A percentile compares a stretch with the other conserved stretches of the same genome.
Conservation (phyloP, 345 rosid species). For the Citrus cavaleriei region DNA sequence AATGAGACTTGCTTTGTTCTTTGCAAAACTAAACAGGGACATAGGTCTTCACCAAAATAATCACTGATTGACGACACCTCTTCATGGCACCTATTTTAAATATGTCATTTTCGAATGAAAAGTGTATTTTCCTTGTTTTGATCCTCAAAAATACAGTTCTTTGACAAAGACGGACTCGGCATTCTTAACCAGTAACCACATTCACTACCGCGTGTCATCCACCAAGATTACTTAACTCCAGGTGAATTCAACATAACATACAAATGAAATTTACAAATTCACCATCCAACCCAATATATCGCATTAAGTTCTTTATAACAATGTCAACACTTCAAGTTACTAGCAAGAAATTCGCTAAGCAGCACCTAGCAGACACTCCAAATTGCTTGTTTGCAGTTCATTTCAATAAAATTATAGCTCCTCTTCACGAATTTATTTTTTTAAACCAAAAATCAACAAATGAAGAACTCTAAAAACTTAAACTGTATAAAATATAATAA, state of each 20-base stretch:
- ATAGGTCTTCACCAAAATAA: background rate
- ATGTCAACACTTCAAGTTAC: background rate
- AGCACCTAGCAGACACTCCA: background rate
- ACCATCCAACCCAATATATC: background rate
- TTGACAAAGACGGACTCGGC: background rate
- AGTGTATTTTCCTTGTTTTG: background rate
- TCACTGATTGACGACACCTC: background rate
- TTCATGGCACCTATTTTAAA: background rate
- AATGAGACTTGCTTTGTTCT: background rate
- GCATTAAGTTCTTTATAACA: too few relatives aligned
- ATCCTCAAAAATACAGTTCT: background rate
- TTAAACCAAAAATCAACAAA: background rate
- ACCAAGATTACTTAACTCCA: background rate
- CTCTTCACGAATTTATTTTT: background rate
- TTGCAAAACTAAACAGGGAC: background rate
- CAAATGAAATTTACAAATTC: background rate
- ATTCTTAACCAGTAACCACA: background rate
- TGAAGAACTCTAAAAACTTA: background rate
- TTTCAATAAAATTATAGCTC: background rate
- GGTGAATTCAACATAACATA: background rate
- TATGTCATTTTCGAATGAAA: background rate
- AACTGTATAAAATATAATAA: background rate
- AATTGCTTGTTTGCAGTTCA: background rate
- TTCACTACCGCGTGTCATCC: background rate
- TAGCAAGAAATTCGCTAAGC: background rate